phyloP scores from a whole-genome alignment of 441 rosid species.

The Iberis amara region DNA sequence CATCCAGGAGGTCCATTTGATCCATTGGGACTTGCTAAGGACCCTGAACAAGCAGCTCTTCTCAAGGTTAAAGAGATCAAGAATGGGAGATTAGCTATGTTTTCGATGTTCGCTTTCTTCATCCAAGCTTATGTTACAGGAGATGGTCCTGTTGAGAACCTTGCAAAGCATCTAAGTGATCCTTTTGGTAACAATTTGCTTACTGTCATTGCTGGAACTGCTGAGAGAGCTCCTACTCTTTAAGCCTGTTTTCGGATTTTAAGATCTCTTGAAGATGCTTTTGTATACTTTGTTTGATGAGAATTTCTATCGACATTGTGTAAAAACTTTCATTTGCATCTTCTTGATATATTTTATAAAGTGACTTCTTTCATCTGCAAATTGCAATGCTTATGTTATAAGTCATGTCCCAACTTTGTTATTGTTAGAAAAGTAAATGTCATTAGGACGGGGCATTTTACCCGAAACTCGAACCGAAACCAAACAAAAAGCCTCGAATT shows the following conservation, averaged over 20 bases:
- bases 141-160: slow-evolving; percentile 94
- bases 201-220: slow-evolving; percentile 68
- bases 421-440: no score
- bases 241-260: slow-evolving; percentile 29
- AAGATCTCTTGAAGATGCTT: slow-evolving; percentile 22
- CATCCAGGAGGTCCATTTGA: slow-evolving; percentile 99
- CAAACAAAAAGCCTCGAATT: no score
- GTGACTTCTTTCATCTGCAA: no score
- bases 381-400: no score
- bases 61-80: slow-evolving; percentile 94
- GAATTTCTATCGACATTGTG: slow-evolving; percentile 23
- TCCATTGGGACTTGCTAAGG: slow-evolving; percentile 87
- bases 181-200: slow-evolving; percentile 98
- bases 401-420: no score
- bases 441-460: no score
- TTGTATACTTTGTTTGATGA: slow-evolving; percentile 28
- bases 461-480: no score
- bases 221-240: slow-evolving; percentile 81
- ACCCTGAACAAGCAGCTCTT: slow-evolving; percentile 88
- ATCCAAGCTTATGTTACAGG: slow-evolving; percentile 89
- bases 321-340: slow-evolving; percentile 19
- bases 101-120: slow-evolving; percentile 83
- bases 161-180: slow-evolving; percentile 83
- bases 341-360: slow-evolving; percentile 23
- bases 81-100: slow-evolving; percentile 96